Conservation (phyloP, 2,329 filamentous ascomycete species). For the Sclerotinia glacialis region DNA sequence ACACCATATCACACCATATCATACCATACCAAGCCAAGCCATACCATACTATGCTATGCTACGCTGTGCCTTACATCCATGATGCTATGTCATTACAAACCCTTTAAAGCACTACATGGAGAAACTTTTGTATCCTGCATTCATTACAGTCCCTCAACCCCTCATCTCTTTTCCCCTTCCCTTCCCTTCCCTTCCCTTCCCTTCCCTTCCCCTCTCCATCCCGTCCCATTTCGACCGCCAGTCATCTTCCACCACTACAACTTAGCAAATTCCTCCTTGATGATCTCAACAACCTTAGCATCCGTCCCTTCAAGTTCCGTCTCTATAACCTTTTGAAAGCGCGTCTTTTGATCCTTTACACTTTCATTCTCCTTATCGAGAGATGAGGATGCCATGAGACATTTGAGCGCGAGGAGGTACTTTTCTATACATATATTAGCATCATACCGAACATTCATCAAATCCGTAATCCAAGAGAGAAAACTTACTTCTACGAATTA, state of each 20-base stretch:
- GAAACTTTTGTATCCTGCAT: too few species aligned
- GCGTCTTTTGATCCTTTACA: conserved; percentile 71
- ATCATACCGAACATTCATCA: background rate
- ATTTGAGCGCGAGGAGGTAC: conserved; percentile 82
- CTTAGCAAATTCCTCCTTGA: conserved; percentile 63
- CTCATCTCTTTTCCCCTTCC: too few species aligned
- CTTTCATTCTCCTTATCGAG: conserved; percentile 68
- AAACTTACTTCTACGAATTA: conserved; percentile 72
- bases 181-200: too few species aligned
- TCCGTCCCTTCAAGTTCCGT: conserved; percentile 58
- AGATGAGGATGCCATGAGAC: conserved; percentile 68
- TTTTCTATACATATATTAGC: conserved; percentile 59
- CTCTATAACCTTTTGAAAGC: conserved; percentile 63
- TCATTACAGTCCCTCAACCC: too few species aligned
- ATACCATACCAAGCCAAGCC: too few species aligned
- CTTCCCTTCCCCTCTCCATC: too few species aligned
- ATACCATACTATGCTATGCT: too few species aligned
- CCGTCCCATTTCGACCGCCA: too few species aligned
- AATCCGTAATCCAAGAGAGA: background rate
- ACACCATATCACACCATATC: too few species aligned
- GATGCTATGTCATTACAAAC: too few species aligned
- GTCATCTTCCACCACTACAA: background rate
- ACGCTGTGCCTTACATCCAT: too few species aligned
- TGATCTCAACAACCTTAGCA: conserved; percentile 63
- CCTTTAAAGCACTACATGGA: too few species aligned